Percentiles rank a stretch among this genome's conserved stretches.
phyloP scores from a whole-genome alignment of 2,329 filamentous ascomycete genomes.

The Rhynchosporium secalis region DNA sequence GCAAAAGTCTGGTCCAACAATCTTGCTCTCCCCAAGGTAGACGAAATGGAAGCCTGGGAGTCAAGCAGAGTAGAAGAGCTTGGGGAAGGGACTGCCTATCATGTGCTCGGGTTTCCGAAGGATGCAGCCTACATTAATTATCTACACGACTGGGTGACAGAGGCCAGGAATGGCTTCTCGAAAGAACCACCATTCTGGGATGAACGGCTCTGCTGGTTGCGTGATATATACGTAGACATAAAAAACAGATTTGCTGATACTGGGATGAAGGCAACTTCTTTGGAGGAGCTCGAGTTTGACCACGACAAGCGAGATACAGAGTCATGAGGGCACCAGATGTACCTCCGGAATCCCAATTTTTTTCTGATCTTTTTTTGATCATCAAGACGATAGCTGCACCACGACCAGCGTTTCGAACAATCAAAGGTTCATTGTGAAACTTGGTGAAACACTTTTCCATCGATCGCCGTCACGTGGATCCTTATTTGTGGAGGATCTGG shows the following conservation, averaged over 20 bases:
- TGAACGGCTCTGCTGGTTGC: slow-evolving; percentile 69
- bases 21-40: slow-evolving; percentile 60
- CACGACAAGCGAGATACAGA: slow-evolving; percentile 39
- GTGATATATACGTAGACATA: slow-evolving; percentile 66
- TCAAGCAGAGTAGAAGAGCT: slow-evolving; percentile 41
- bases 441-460: not conserved
- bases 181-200: slow-evolving; percentile 74
- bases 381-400: not conserved
- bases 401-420: not conserved
- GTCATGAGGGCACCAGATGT: not conserved
- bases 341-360: not conserved
- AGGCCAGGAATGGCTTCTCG: slow-evolving; percentile 48
- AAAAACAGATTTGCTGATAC: slow-evolving; percentile 69
- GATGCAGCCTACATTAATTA: slow-evolving; percentile 72
- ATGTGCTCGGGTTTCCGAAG: slow-evolving; percentile 53
- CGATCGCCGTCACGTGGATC: not conserved
- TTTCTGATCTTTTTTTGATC: not conserved
- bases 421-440: not conserved
- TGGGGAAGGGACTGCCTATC: slow-evolving; percentile 49
- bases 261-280: slow-evolving; percentile 62
- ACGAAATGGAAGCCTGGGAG: slow-evolving; percentile 73
- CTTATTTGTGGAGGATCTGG: not conserved
- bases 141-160: slow-evolving; percentile 63
- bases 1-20: slow-evolving; percentile 75
- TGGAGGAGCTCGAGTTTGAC: slow-evolving; percentile 72